Evolutionary conservation across 1,139 yeast genomes (phyloP), one percentile per base, ranked within the genome.

Genomic region (Taphrina confusa): DNA sequence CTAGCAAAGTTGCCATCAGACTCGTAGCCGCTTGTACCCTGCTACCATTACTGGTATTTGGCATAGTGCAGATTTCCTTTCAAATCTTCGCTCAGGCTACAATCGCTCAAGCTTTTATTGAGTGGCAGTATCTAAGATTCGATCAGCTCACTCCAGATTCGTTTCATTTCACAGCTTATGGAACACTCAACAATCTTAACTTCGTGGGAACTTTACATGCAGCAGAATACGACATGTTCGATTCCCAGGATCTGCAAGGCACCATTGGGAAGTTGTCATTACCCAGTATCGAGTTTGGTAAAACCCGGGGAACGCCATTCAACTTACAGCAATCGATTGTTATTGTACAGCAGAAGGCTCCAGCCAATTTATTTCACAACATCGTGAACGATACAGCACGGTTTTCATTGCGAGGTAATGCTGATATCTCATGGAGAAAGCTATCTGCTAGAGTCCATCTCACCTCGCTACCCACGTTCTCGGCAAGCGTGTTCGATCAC

Each of bases 121-220:
- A 45, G 11, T 30, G 34, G 34, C 34, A 30, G n/a, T 18, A 20
- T 12, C 27, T 45, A 23, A 27, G 27, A 16, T 28, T 45, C n/a
- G 37, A 30, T 30, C 20, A 45, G 23, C 22, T 45, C 2, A 45
- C 50, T 14, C 50, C 37, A 11, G 37, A 45, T 16, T 45, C 50
- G n/a, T 45, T 45, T 14, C 50, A 45, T 28, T 14, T 45, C n/a
- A 30, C 25, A 22, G 50, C 50, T 14, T 18, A 20, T 45, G 50
- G 50, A 11, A 27, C 27, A 8, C 18, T 45, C 12, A 28, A 18
- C 25, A 45, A 45, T n/a, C 27, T 45, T 9, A 27, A 25, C 9
- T 30, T 28, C 16, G 30, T 18, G 2, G 50, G 50, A 6, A 12
- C 14, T 6, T 18, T 45, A 14, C 37, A 30, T 27, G 12, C 37